Evolutionary conservation across 306 rosid species (phyloP).

Genomic region (Cercis canadensis): DNA sequence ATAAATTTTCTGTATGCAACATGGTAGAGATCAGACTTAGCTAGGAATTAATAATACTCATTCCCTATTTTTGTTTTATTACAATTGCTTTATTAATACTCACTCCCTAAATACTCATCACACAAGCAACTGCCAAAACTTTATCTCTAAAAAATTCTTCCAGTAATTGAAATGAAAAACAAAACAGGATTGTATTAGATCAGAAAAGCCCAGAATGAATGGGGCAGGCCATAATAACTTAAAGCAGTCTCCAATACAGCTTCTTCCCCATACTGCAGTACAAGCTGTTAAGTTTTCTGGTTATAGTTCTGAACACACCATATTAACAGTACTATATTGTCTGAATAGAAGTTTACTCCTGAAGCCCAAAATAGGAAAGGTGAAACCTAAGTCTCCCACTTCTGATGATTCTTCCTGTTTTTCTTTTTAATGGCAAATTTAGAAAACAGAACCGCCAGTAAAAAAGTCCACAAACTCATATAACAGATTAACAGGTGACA

Average conservation of each 20-base stretch:
- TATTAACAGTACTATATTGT: background rate
- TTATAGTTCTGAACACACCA: background rate
- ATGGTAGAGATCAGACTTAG: background rate
- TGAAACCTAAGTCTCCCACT: too few relatives aligned
- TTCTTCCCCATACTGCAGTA: background rate
- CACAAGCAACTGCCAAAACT: background rate
- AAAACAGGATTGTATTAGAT: too few relatives aligned
- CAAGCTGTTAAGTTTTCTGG: too few relatives aligned
- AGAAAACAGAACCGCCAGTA: too few relatives aligned
- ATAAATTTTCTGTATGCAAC: background rate
- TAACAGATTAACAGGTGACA: slow-evolving; percentile 7
- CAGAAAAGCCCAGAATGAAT: too few relatives aligned
- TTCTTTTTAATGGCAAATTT: too few relatives aligned
- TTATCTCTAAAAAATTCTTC: background rate
- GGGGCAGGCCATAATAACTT: too few relatives aligned
- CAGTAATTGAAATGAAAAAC: background rate
- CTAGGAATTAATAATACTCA: too few relatives aligned
- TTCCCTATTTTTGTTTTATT: background rate
- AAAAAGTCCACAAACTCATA: background rate
- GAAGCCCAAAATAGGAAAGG: too few relatives aligned
- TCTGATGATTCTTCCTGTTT: too few relatives aligned
- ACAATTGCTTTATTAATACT: background rate
- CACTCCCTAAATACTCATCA: background rate
- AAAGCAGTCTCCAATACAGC: background rate
- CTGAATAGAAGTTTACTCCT: background rate